Conservation (phyloP, 345 rosid genomes). For the Arabidopsis suecica region DNA sequence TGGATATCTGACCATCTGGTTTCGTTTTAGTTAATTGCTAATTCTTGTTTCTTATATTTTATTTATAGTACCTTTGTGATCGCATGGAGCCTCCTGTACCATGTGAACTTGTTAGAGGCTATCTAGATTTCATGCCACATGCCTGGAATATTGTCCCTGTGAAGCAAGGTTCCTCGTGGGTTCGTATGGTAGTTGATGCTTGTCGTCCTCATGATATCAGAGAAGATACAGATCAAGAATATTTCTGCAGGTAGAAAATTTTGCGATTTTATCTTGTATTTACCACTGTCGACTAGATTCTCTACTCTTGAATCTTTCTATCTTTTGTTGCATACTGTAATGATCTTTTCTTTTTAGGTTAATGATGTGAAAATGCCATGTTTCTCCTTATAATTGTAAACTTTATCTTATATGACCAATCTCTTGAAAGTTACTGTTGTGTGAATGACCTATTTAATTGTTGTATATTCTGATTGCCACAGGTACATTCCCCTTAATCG, state of each 20-base stretch:
- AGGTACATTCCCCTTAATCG: slow-evolving; percentile 87
- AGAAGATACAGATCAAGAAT: slow-evolving; percentile 85
- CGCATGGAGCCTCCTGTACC: slow-evolving; percentile 94
- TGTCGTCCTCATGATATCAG: slow-evolving; percentile 91
- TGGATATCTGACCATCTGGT: slow-evolving; percentile 14
- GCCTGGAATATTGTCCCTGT: slow-evolving; percentile 86
- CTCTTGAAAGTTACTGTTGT: background rate
- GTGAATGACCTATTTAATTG: slow-evolving; percentile 19
- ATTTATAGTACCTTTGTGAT: slow-evolving; percentile 84
- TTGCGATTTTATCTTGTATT: background rate
- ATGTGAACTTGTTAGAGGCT: slow-evolving; percentile 98
- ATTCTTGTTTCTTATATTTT: slow-evolving; percentile 37
- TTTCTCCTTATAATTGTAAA: background rate
- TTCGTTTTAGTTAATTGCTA: slow-evolving; percentile 9
- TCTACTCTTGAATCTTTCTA: background rate
- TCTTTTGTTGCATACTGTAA: background rate
- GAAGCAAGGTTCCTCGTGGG: slow-evolving; percentile 65
- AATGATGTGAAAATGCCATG: slow-evolving; percentile 9
- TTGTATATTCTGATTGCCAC: slow-evolving; percentile 41
- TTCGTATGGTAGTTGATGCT: slow-evolving; percentile 93
- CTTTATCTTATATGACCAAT: slow-evolving; percentile 1
- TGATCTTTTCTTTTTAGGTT: background rate
- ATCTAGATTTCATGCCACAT: slow-evolving; percentile 90
- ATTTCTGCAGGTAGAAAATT: slow-evolving; percentile 65
- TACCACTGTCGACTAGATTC: slow-evolving; percentile 5